These are phyloP conservation scores for Vigna trinervia DNA, from an alignment of 306 rosid genomes.

Conservation along the genomic window DNA sequence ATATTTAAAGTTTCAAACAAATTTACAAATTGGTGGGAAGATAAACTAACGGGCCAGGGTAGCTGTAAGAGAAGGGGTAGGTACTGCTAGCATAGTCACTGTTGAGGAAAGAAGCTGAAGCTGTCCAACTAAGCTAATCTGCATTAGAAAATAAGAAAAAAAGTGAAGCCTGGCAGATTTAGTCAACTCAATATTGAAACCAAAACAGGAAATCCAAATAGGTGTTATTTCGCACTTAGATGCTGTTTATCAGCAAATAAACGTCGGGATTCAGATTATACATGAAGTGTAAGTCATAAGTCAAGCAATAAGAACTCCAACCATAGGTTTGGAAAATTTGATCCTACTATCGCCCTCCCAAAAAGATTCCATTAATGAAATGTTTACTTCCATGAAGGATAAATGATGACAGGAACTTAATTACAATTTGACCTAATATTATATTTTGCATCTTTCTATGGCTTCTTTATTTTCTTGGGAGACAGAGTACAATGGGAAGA, in stretches of 20 bases:
- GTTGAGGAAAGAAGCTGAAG: slow-evolving; percentile 98
- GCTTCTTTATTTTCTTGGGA: slow-evolving; percentile 31
- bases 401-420: slow-evolving; percentile 34
- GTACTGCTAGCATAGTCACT: slow-evolving; percentile 90
- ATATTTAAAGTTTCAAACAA: slow-evolving; percentile 38
- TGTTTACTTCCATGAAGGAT: slow-evolving; percentile 24
- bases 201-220: slow-evolving; percentile 30
- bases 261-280: slow-evolving; percentile 29
- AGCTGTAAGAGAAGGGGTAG: slow-evolving; percentile 93
- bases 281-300: neutral
- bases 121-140: slow-evolving; percentile 94
- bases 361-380: slow-evolving; percentile 22
- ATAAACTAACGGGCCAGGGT: slow-evolving; percentile 94
- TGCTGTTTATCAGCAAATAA: slow-evolving; percentile 31
- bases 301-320: slow-evolving; percentile 24
- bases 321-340: slow-evolving; percentile 38
- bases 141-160: slow-evolving; percentile 56
- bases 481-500: slow-evolving; percentile 30
- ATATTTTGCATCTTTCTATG: slow-evolving; percentile 36
- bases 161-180: slow-evolving; percentile 9
- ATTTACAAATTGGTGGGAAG: slow-evolving; percentile 44
- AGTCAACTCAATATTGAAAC: slow-evolving; percentile 36
- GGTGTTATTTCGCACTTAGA: slow-evolving; percentile 40
- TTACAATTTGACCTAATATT: slow-evolving; percentile 39
- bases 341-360: slow-evolving; percentile 36